Evolutionary conservation across 768 basidiomycete species (phyloP).

Genomic region (Lactarius sp.): DNA sequence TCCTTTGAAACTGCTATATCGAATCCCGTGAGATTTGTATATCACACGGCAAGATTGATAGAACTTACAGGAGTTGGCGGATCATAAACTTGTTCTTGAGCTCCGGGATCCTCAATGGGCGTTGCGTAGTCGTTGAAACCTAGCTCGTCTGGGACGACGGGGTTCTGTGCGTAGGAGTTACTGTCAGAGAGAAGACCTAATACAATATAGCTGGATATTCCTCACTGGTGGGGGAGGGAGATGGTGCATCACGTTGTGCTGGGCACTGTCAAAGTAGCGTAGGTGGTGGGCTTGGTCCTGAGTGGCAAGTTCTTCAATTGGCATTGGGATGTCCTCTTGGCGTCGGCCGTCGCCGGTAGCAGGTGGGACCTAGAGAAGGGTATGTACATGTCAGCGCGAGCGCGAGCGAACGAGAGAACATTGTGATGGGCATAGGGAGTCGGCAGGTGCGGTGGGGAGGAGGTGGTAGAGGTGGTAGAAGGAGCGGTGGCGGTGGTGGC

Average conservation of each 20-base stretch:
- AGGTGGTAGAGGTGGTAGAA: not conserved
- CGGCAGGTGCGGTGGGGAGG: not conserved
- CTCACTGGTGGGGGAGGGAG: too few relatives aligned
- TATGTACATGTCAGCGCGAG: not conserved
- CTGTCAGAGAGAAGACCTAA: too few relatives aligned
- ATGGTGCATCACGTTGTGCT: too few relatives aligned
- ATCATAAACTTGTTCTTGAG: too few relatives aligned
- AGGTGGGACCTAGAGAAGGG: not conserved
- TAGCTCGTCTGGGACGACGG: too few relatives aligned
- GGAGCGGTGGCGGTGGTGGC: not conserved
- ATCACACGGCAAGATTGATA: too few relatives aligned
- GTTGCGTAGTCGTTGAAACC: too few relatives aligned
- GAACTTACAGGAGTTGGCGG: slow-evolving; percentile 27
- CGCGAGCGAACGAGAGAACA: not conserved
- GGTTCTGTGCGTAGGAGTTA: too few relatives aligned
- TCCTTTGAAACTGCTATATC: not conserved
- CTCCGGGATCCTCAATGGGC: too few relatives aligned
- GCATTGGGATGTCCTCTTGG: not conserved
- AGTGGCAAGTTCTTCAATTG: not conserved
- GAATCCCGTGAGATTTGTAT: not conserved
- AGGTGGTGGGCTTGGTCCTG: not conserved
- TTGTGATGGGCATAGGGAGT: not conserved
- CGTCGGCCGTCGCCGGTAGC: not conserved
- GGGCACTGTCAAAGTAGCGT: not conserved
- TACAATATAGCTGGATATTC: too few relatives aligned